These are phyloP conservation scores for Cucurbita argyrosperma DNA, from an alignment of 306 rosid species.

Conservation along the genomic window DNA sequence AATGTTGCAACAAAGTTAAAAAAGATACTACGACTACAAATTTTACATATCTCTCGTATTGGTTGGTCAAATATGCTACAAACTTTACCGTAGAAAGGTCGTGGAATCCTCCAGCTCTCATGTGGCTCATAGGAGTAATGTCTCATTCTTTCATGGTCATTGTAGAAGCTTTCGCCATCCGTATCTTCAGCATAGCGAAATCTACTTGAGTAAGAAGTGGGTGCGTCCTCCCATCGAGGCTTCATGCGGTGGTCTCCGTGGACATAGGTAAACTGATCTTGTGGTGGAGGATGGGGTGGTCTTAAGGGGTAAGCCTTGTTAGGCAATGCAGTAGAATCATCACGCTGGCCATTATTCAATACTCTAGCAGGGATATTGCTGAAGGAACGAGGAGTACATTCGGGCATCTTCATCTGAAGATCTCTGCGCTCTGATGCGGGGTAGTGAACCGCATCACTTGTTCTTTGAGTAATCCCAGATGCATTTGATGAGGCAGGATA, in stretches of 20 bases:
- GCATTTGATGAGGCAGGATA: constrained; percentile 24
- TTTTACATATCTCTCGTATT: neutral
- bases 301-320: constrained; percentile 42
- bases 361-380: constrained; percentile 32
- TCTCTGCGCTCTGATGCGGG: constrained; percentile 48
- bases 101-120: constrained; percentile 58
- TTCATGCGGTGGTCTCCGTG: constrained; percentile 45
- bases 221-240: constrained; percentile 49
- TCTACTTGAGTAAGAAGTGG: constrained; percentile 50
- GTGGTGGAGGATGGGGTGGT: constrained; percentile 67
- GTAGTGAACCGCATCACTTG: constrained; percentile 34
- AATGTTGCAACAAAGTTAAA: neutral
- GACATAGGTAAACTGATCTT: constrained; percentile 68
- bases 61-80: neutral
- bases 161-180: constrained; percentile 59
- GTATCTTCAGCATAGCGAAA: constrained; percentile 35
- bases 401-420: constrained; percentile 38
- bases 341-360: constrained; percentile 28
- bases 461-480: constrained; percentile 35
- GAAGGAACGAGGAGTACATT: constrained; percentile 34
- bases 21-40: neutral
- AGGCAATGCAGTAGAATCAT: constrained; percentile 29
- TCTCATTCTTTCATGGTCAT: constrained; percentile 77
- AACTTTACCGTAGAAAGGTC: constrained; percentile 44
- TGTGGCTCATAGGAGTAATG: constrained; percentile 44